A percentile compares a stretch with the other conserved stretches of the same genome.
phyloP scores from a whole-genome alignment of 2,329 filamentous ascomycete species.

The Tolypocladium inflatum region DNA sequence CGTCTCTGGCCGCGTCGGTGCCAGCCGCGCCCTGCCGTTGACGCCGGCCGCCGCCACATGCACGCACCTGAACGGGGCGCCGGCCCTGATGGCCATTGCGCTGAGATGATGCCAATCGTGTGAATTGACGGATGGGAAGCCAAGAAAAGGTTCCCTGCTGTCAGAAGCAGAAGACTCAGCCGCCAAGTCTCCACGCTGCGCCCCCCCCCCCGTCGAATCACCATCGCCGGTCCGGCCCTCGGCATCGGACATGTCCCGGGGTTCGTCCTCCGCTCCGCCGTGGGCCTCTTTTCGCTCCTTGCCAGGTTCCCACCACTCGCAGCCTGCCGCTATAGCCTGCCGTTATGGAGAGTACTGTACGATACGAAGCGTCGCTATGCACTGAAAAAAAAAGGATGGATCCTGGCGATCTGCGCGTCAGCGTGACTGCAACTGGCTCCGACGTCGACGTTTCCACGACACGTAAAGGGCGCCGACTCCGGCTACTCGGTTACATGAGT shows the following conservation, averaged over 20 bases:
- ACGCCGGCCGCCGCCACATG: background rate
- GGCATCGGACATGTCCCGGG: background rate
- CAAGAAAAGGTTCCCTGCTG: background rate
- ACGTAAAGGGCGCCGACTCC: background rate
- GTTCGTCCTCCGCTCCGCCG: background rate
- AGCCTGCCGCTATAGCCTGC: background rate
- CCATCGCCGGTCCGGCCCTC: background rate
- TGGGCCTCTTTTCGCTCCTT: background rate
- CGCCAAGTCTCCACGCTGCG: background rate
- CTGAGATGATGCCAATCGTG: background rate
- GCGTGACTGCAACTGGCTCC: background rate
- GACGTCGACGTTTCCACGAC: background rate
- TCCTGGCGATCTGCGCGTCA: background rate
- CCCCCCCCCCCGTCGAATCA: background rate
- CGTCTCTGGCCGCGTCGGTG: slow-evolving; percentile 1
- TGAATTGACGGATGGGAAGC: too few relatives aligned
- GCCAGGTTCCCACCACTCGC: background rate
- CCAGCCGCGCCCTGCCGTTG: slow-evolving; percentile 1
- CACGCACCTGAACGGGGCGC: background rate
- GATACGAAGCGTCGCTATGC: too few relatives aligned
- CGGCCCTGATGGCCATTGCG: background rate
- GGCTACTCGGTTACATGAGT: background rate
- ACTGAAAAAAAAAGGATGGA: background rate
- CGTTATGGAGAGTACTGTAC: too few relatives aligned
- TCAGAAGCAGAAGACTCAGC: background rate